Conservation (phyloP, 1,284 basidiomycete genomes). For the Xanthoconium separans region DNA sequence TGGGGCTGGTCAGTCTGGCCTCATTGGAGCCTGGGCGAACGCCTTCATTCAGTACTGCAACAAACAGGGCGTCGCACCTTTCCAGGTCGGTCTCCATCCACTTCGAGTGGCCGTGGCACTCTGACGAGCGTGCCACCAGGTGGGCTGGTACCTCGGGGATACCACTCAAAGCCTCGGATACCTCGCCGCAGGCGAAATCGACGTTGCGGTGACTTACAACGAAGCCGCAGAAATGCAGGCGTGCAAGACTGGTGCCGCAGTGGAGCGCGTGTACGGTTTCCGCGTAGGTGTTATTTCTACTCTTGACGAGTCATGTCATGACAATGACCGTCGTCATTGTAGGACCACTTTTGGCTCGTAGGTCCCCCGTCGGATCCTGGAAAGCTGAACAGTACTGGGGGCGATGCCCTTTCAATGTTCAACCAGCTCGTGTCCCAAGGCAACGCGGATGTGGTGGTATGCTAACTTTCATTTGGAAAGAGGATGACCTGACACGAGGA, state of each 20-base stretch:
- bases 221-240: conserved; percentile 44
- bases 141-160: conserved; percentile 51
- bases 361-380: conserved; percentile 20
- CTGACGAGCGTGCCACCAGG: conserved; percentile 26
- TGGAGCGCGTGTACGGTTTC: conserved; percentile 40
- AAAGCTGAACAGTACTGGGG: conserved; percentile 2
- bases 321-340: background rate
- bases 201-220: conserved; percentile 50
- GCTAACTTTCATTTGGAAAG: background rate
- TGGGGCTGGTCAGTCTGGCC: conserved; percentile 48
- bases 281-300: conserved; percentile 38
- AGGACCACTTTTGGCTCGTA: conserved; percentile 29
- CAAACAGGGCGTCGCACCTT: conserved; percentile 28
- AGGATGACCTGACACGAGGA: background rate
- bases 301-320: conserved; percentile 28
- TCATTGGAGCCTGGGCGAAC: conserved; percentile 44
- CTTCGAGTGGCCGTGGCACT: background rate
- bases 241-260: conserved; percentile 29
- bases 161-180: conserved; percentile 45
- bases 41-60: conserved; percentile 43
- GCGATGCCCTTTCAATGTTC: conserved; percentile 20
- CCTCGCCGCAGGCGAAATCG: conserved; percentile 39
- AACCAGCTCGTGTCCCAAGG: conserved; percentile 22
- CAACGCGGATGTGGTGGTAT: conserved; percentile 24
- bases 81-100: conserved; percentile 32